These are phyloP conservation scores for Epichloe scottii DNA, from an alignment of 2,329 filamentous ascomycete species.

Conservation along the genomic window DNA sequence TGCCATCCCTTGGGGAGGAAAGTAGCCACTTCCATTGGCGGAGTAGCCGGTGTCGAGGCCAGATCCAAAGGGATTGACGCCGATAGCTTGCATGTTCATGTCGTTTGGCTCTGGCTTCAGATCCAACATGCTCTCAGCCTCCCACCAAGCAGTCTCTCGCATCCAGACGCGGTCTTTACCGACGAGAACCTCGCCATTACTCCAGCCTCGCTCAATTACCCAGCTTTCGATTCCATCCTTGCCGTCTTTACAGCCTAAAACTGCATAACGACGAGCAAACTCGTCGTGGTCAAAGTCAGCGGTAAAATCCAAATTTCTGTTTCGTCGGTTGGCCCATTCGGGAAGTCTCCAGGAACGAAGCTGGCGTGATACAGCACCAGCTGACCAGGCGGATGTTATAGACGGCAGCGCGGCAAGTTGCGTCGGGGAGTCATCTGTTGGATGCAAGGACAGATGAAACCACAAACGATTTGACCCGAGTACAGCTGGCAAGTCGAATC, in stretches of 20 bases:
- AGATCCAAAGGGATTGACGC: constrained; percentile 32
- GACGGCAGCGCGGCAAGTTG: constrained; percentile 60
- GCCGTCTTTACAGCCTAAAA: constrained; percentile 78
- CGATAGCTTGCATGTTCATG: constrained; percentile 18
- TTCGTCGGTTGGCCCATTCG: constrained; percentile 92
- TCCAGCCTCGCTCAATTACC: constrained; percentile 92
- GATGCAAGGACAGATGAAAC: constrained; percentile 88
- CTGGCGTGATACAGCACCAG: constrained; percentile 82
- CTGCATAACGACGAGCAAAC: constrained; percentile 70
- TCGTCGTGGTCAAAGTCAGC: constrained; percentile 93
- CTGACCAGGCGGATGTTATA: constrained; percentile 79
- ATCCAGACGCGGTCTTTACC: constrained; percentile 93
- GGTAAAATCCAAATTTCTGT: constrained; percentile 86
- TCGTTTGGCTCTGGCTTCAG: constrained; percentile 52
- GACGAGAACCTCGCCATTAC: constrained; percentile 88
- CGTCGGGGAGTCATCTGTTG: constrained; percentile 73
- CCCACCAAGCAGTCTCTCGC: constrained; percentile 90
- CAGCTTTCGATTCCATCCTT: constrained; percentile 88
- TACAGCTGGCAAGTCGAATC: constrained; percentile 63
- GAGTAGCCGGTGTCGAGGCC: constrained; percentile 62
- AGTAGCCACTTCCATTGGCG: constrained; percentile 55
- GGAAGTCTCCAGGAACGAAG: constrained; percentile 85
- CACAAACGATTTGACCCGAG: constrained; percentile 80
- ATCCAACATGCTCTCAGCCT: constrained; percentile 92
- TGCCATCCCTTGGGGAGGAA: constrained; percentile 48